Evolutionary conservation across 140 eudicot species (phyloP), one percentile per base, ranked within the genome.

Genomic region (Erigeron philadelphicus): DNA sequence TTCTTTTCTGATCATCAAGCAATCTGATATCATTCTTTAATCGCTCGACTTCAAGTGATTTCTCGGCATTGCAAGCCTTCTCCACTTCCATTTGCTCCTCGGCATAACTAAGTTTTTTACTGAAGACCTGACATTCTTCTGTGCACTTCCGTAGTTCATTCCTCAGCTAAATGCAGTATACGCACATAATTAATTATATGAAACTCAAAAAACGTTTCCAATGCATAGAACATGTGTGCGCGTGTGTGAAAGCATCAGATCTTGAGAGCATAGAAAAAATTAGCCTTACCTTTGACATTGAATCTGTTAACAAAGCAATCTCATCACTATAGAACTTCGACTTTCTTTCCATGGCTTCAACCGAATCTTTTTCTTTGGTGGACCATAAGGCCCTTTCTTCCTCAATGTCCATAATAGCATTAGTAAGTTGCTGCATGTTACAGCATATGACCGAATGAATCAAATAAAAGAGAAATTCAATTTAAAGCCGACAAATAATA

Each of bases 381-480:
- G 77, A 77, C 95, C 99, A 85, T 68, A 89, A 75, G 45, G 95
- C 99, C 81, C 83, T 82, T 73, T 87, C 97, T 76, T 93, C 97
- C 81, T 93, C 99, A 78, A 85, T 79, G 53, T 86, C 82, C 76
- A 89, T 75, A 73, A 89, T 97, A 72, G 94, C 92, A 48, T 93
- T 93, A 3, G 99, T 80, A 66, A 93, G 95, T 93, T 89, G 94
- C 99, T 93, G 86, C 79, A 85, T 61, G 44, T 70, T 19, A 65
- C 69, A 19, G 72, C 7, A 74, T 38, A 25, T 25, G 64, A 60
- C 57, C 44, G 25, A 21, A 46, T 13, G 45, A 55, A 66, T 64
- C 43, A 68, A 17, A 44, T 11, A 12, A 17, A 12, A 70, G 8
- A 9, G 21, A 48, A 7, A 21, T 63, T 57, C 8, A 41, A 13